Conservation (phyloP, 2,329 filamentous ascomycete genomes). For the Rhinocladiella similis region DNA sequence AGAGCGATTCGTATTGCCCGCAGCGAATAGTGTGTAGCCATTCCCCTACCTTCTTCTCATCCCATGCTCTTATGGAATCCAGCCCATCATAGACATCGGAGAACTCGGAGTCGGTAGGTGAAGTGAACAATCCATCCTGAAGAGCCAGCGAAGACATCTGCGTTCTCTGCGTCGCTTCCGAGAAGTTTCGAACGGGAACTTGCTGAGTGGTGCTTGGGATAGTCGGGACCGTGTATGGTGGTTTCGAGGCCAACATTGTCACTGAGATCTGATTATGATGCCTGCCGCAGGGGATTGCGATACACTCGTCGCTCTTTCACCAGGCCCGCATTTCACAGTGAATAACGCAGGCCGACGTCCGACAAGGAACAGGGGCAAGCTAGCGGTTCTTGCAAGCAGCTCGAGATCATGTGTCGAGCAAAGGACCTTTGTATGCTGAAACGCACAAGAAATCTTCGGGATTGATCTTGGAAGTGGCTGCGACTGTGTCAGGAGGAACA, state of each 20-base stretch:
- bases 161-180: constrained; percentile 31
- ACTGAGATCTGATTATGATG: neutral
- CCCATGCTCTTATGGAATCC: constrained; percentile 60
- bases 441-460: neutral
- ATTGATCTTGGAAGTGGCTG: neutral
- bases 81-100: constrained; percentile 73
- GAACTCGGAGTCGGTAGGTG: constrained; percentile 90
- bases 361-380: neutral
- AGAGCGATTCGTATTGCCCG: constrained; percentile 87
- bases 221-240: constrained; percentile 35
- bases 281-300: neutral
- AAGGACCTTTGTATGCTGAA: neutral
- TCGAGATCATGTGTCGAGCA: constrained; percentile 3
- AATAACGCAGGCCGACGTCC: neutral
- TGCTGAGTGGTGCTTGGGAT: constrained; percentile 31
- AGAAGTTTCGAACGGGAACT: constrained; percentile 23
- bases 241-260: constrained; percentile 45
- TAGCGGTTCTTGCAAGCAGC: neutral
- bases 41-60: constrained; percentile 82
- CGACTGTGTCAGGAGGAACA: neutral
- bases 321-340: constrained; percentile 2
- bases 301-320: constrained; percentile 10
- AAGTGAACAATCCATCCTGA: constrained; percentile 59
- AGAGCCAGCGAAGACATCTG: constrained; percentile 38
- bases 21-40: constrained; percentile 92